A percentile compares a stretch with the other conserved stretches of the same genome.
Conservation (phyloP, 306 rosid species). For the Medicago ruthenica region DNA sequence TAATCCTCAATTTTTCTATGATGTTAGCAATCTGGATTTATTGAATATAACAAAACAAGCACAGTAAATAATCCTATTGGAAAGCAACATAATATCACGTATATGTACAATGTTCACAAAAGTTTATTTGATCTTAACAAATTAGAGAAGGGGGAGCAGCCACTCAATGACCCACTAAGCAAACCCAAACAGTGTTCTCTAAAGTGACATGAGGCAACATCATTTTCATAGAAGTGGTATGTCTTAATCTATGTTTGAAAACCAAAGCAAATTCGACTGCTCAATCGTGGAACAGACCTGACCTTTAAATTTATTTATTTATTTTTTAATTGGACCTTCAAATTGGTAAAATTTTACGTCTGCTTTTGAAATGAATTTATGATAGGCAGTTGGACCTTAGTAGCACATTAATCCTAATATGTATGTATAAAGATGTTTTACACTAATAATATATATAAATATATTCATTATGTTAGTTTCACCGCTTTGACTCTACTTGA, state of each 20-base stretch:
- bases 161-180: not conserved
- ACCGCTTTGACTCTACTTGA: too few species aligned
- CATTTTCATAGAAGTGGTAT: constrained; percentile 44
- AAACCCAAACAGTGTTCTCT: constrained; percentile 8
- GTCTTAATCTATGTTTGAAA: constrained; percentile 13
- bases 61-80: not conserved
- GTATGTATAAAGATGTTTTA: too few species aligned
- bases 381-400: not conserved
- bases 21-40: not conserved
- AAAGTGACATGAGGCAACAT: constrained; percentile 36
- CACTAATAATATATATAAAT: too few species aligned
- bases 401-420: too few species aligned
- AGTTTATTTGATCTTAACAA: not conserved
- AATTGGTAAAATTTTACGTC: not conserved
- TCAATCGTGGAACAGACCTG: constrained; percentile 1
- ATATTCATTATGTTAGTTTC: too few species aligned
- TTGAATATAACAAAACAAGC: not conserved
- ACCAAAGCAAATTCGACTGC: not conserved
- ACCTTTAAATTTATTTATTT: not conserved
- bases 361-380: not conserved
- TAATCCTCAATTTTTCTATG: not conserved
- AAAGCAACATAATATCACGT: not conserved
- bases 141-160: not conserved
- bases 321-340: not conserved
- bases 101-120: not conserved